These are phyloP conservation scores for Lasiodiplodia citricola DNA, from an alignment of 2,329 filamentous ascomycete species.

Conservation along the genomic window DNA sequence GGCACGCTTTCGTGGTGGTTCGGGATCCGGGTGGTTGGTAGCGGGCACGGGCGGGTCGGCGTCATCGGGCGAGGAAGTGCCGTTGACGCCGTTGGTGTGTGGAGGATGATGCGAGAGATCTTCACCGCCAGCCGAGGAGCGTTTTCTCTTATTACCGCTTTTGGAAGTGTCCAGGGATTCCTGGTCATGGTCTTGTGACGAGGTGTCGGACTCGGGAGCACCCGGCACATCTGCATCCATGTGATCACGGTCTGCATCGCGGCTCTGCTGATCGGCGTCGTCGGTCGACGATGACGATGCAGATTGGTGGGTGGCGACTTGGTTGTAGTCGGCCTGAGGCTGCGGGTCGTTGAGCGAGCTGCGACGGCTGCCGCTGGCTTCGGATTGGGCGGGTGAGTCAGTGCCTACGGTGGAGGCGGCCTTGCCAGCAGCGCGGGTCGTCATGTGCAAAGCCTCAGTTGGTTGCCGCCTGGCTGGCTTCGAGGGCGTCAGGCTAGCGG, in stretches of 20 bases:
- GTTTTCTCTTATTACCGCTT: conserved; percentile 27
- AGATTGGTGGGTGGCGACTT: neutral
- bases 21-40: conserved; percentile 7
- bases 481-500: conserved; percentile 37
- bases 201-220: conserved; percentile 23
- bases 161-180: conserved; percentile 21
- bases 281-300: conserved; percentile 23
- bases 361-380: conserved; percentile 45
- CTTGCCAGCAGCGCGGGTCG: conserved; percentile 50
- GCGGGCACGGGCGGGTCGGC: neutral
- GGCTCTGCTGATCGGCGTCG: conserved; percentile 2
- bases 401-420: conserved; percentile 43
- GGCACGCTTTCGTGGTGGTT: conserved; percentile 23
- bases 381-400: conserved; percentile 39
- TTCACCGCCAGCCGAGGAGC: neutral
- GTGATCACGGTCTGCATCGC: conserved; percentile 9
- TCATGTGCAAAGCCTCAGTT: conserved; percentile 56
- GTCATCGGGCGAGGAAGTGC: conserved; percentile 10
- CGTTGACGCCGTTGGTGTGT: conserved; percentile 20
- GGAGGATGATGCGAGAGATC: neutral
- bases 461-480: conserved; percentile 49
- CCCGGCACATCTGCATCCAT: conserved; percentile 19
- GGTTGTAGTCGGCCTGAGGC: neutral
- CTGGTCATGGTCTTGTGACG: conserved; percentile 25
- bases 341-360: conserved; percentile 42